Base-by-base conservation (phyloP, 306 rosid species). In the Trifolium repens region DNA sequence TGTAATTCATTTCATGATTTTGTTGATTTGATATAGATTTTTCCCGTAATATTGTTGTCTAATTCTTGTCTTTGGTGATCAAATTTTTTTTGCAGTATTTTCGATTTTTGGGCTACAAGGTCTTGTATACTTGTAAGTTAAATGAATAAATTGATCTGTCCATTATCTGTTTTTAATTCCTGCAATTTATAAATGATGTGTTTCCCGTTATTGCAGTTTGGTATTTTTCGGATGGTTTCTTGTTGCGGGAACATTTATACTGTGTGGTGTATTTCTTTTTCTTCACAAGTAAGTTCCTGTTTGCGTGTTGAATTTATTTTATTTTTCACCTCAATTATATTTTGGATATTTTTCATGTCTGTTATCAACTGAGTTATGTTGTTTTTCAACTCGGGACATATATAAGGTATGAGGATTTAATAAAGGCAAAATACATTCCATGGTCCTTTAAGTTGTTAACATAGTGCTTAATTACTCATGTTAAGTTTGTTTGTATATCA, bases 81-180 rank as follows among this genome's bases (percentile, higher is more conserved):
- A 13, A 13, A 52, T 27, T 39, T 37, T 53, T 62, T 34, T 37
- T 76, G 84, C 91, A 94, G 97, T 91, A 40, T 91, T 91, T 65
- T 94, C 98, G 19, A 59, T 94, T 42, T 78, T 91, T 47, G 97
- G 97, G 22, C 58, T 94, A 86, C 89, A 85, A 73, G 67, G 77
- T 50, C 90, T 90, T 47, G 98, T 94, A 46, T 89, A 91, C 87
- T 86, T 81, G 98, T 94, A 82, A 88, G 98, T 88, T 74, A 42
- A 26, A 68, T 68, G 14, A 46, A 26, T 24, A 46, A 68, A 75
- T 65, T 69, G 50, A 14, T 52, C 52, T 49, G 34, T 13, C 9
- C 50, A 9, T 70, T 59, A 70, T 13, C 26, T 62, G 39, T 5
- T 34, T 9, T 34, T 9, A 1, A 19, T 54, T 22, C 32, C 15